A percentile compares a stretch with the other conserved stretches of the same genome.
Conservation (phyloP, 768 basidiomycete species). For the Serpula lacrymans region DNA sequence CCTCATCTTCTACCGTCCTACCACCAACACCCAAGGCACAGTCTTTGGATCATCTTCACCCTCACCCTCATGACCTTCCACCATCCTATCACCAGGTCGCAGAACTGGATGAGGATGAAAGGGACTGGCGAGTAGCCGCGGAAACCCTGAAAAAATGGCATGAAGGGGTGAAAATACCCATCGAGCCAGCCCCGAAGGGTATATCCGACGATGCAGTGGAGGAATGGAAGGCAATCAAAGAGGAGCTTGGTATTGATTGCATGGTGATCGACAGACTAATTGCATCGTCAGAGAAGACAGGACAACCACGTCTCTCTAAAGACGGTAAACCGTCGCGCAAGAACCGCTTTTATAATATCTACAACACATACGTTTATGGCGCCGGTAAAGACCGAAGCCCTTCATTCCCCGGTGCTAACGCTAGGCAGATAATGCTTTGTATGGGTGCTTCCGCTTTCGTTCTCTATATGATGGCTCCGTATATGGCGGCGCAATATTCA, state of each 20-base stretch:
- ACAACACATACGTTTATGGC: slow-evolving; percentile 67
- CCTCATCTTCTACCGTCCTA: slow-evolving; percentile 69
- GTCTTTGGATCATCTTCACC: slow-evolving; percentile 29
- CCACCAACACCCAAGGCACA: slow-evolving; percentile 66
- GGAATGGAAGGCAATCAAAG: slow-evolving; percentile 79
- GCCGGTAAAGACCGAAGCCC: slow-evolving; percentile 11
- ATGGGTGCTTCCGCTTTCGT: slow-evolving; percentile 61
- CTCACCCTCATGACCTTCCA: slow-evolving; percentile 50
- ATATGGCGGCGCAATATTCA: slow-evolving; percentile 53
- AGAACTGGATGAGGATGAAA: slow-evolving; percentile 34
- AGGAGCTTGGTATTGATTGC: slow-evolving; percentile 76
- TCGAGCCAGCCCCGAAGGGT: slow-evolving; percentile 41
- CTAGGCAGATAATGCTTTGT: slow-evolving; percentile 52
- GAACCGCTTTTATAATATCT: slow-evolving; percentile 78
- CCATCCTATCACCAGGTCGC: slow-evolving; percentile 70
- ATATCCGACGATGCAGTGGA: slow-evolving; percentile 65
- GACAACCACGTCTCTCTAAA: slow-evolving; percentile 23
- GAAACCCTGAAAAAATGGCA: slow-evolving; percentile 73
- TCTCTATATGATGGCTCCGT: slow-evolving; percentile 58
- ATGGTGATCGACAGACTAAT: slow-evolving; percentile 72
- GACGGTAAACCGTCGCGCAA: slow-evolving; percentile 27
- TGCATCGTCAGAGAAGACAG: slow-evolving; percentile 33
- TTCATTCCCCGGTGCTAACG: slow-evolving; percentile 32
- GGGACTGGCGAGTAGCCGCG: slow-evolving; percentile 48
- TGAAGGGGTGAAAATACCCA: slow-evolving; percentile 46